A percentile compares a stretch with the other conserved stretches of the same genome.
Evolutionary conservation across 2,329 filamentous ascomycete genomes (phyloP).

Genomic region (Chaetomium sp.): DNA sequence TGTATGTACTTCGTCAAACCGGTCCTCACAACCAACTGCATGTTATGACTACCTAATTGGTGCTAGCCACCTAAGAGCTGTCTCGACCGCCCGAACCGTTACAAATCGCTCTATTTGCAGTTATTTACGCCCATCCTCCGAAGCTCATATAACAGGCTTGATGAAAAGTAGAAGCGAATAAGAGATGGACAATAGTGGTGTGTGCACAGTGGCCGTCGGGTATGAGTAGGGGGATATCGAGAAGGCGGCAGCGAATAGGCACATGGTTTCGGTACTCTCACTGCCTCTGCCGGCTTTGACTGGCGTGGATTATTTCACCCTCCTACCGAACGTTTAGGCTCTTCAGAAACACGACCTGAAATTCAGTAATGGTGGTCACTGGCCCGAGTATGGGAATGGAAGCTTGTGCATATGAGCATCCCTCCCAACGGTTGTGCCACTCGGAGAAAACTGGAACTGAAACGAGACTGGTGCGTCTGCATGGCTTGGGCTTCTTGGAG

Average conservation of each 20-base stretch:
- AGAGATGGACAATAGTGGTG: neutral
- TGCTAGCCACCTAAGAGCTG: neutral
- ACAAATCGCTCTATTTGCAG: neutral
- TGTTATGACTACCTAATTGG: neutral
- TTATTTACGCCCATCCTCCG: neutral
- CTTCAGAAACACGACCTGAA: neutral
- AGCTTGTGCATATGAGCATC: neutral
- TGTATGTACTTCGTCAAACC: neutral
- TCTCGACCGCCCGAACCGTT: neutral
- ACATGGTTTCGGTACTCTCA: neutral
- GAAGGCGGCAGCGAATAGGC: neutral
- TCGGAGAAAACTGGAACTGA: neutral
- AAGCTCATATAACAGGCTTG: neutral
- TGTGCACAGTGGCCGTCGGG: neutral
- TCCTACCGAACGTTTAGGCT: neutral
- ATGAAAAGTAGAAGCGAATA: neutral
- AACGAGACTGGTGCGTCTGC: neutral
- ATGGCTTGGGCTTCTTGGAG: neutral
- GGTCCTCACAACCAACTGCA: neutral
- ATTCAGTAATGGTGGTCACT: neutral
- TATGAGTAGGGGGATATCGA: neutral
- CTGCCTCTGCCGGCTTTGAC: neutral
- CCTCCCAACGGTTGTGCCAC: neutral
- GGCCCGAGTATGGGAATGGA: neutral
- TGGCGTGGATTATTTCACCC: neutral